These are phyloP conservation scores for Mycena citricolor DNA, from an alignment of 1,284 basidiomycete genomes.

Conservation along the genomic window DNA sequence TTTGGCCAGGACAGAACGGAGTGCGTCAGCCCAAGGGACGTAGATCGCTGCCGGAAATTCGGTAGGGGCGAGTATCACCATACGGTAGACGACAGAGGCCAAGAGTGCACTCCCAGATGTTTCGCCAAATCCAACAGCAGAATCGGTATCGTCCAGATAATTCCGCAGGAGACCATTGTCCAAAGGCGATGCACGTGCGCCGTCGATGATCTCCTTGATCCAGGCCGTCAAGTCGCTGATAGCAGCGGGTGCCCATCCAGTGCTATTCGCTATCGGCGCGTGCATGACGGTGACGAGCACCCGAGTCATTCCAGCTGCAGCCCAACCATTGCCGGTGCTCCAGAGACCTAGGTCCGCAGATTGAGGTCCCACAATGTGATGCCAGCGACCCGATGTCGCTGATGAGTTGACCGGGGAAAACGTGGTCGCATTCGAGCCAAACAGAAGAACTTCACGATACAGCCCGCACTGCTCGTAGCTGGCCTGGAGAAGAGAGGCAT, in stretches of 20 bases:
- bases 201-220: conserved; percentile 49
- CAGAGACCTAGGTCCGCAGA: conserved; percentile 49
- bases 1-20: conserved; percentile 17
- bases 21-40: conserved; percentile 15
- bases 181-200: conserved; percentile 37
- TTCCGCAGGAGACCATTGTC: conserved; percentile 39
- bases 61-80: conserved; percentile 26
- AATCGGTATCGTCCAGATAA: conserved; percentile 37
- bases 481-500: conserved; percentile 41
- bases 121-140: conserved; percentile 39
- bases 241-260: conserved; percentile 31
- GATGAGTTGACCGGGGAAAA: conserved; percentile 7
- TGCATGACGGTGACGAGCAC: conserved; percentile 47
- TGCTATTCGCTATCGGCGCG: conserved; percentile 32
- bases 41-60: conserved; percentile 16
- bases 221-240: conserved; percentile 36
- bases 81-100: conserved; percentile 43
- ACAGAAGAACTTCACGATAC: conserved; percentile 41
- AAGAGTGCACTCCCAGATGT: conserved; percentile 42
- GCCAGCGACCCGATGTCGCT: conserved; percentile 36
- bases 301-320: conserved; percentile 40
- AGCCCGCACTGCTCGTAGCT: conserved; percentile 45
- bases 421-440: conserved; percentile 3
- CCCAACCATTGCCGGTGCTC: conserved; percentile 50
- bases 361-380: conserved; percentile 47